phyloP scores from a whole-genome alignment of 2,329 filamentous ascomycete species.

The Gliomastix tumulicola region DNA sequence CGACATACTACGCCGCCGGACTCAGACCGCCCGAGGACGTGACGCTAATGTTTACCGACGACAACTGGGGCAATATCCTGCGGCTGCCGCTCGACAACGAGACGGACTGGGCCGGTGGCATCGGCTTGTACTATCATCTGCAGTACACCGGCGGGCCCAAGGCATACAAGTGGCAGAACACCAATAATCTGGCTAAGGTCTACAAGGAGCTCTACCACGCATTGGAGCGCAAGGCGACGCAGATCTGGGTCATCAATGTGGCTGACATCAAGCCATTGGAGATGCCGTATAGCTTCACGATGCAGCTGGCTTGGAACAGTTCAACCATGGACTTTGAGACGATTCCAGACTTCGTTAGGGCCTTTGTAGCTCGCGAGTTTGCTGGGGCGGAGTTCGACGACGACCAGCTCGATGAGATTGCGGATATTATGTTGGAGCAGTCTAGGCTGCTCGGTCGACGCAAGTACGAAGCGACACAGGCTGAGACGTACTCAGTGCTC shows the following conservation, averaged over 20 bases:
- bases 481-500: constrained; percentile 34
- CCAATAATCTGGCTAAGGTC: constrained; percentile 35
- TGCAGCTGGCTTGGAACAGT: constrained; percentile 48
- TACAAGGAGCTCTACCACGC: constrained; percentile 40
- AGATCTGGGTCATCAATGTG: constrained; percentile 60
- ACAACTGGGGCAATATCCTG: constrained; percentile 53
- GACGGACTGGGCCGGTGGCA: constrained; percentile 43
- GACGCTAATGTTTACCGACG: constrained; percentile 53
- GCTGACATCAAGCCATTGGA: constrained; percentile 57
- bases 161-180: constrained; percentile 42
- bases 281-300: constrained; percentile 48
- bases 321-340: constrained; percentile 22
- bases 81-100: constrained; percentile 47
- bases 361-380: constrained; percentile 44
- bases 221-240: constrained; percentile 33
- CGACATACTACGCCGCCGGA: constrained; percentile 50
- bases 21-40: constrained; percentile 48
- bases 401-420: constrained; percentile 31
- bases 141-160: constrained; percentile 27
- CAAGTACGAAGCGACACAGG: constrained; percentile 24
- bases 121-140: constrained; percentile 47
- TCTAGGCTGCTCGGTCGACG: constrained; percentile 23
- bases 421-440: constrained; percentile 40
- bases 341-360: constrained; percentile 33
- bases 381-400: constrained; percentile 30